Evolutionary conservation across 495 filamentous ascomycete genomes (phyloP), one percentile per base, ranked within the genome.

Genomic region (Annulohypoxylon stygium): DNA sequence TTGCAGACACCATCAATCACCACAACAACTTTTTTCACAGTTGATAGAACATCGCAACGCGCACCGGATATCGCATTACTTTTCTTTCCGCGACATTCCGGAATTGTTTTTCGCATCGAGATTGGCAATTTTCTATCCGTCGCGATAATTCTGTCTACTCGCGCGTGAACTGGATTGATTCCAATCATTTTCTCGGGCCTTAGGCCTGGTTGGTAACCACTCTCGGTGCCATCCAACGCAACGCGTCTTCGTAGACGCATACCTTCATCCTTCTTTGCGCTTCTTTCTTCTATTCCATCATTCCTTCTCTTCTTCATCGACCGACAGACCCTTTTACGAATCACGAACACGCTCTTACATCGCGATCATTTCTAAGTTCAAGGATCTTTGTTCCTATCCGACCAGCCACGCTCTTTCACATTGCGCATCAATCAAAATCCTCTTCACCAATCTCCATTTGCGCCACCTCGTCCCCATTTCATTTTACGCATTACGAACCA

Each of bases 11-110:
- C 66, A 61, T 54, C 71, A 71, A 73, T 30, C 30, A 50, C 69
- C 66, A 74, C 69, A 76, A 80, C 81, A 78, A 76, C 75, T 71
- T 63, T 73, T 43, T 43, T 78, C 43, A 69, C 65, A 41, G 68
- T 65, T 63, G 55, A 67, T 47, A 43, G 57, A 70, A 65, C 71
- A 82, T 79, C 79, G 74, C 78, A 71, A 79, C 78, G 79, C 82
- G 82, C 78, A 75, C 78, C 79, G 75, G 69, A 76, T 75, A 68
- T 67, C 68, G 74, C 71, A 64, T 50, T 75, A 77, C 76, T 63
- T 69, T 69, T 50, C 72, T 65, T 76, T 71, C 64, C 20, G 72
- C 74, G 65, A 69, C 36, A 33, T 23, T 61, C 69, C 76, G 78
- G 80, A 70, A 78, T 71, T 65, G 54, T 61, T 62, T 60, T 65